Conservation (phyloP, 2,329 filamentous ascomycete species). For the Aspergillus aculeatus region DNA sequence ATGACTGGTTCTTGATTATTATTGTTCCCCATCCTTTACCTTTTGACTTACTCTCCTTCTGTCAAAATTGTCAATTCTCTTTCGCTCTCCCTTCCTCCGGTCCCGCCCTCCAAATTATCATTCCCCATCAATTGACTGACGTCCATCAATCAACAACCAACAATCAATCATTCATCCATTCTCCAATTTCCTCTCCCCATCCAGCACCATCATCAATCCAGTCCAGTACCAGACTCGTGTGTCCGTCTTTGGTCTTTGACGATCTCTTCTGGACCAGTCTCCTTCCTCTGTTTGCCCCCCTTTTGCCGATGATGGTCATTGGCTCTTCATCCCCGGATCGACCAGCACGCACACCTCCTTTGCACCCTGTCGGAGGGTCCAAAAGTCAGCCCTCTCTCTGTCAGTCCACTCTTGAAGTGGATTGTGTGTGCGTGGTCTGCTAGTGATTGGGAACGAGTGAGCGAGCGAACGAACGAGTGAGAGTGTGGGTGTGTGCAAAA, state of each 20-base stretch:
- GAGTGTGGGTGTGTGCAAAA: not conserved
- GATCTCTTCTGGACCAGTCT: not conserved
- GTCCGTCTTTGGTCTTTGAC: not conserved
- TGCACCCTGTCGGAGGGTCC: constrained; percentile 5
- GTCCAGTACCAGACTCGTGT: not conserved
- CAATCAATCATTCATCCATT: not conserved
- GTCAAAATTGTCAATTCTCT: not conserved
- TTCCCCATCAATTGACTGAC: not conserved
- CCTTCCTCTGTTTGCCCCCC: not conserved
- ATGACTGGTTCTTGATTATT: not conserved
- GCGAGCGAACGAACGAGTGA: no score
- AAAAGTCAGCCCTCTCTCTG: constrained; percentile 3
- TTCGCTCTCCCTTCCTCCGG: not conserved
- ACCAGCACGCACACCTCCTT: constrained; percentile 5
- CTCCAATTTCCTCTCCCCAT: not conserved
- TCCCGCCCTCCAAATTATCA: not conserved
- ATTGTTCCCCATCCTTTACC: not conserved
- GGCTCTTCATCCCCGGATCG: constrained; percentile 5
- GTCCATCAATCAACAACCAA: constrained; percentile 4
- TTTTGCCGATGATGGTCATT: constrained; percentile 8
- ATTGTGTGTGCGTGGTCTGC: not conserved
- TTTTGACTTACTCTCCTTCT: no score
- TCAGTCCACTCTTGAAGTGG: not conserved
- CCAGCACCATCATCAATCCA: not conserved
- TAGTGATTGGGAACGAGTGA: not conserved